Evolutionary conservation across 331 rosid species (phyloP), one percentile per base, ranked within the genome.

Genomic region (Malus hybrid): DNA sequence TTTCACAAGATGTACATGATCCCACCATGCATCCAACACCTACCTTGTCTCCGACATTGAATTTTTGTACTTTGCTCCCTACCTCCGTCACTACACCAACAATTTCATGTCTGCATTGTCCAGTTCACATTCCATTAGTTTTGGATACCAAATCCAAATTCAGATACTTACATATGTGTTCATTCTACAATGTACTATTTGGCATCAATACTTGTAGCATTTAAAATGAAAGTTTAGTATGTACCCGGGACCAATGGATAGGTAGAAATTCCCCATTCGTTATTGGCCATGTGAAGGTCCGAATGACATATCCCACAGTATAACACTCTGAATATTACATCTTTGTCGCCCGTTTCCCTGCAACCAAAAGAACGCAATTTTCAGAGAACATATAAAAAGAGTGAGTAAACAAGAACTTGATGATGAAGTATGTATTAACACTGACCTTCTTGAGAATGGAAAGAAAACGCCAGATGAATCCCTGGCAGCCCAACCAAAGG

Each of bases 161-260:
- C 44, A 39, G 44, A 39, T 39, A 39, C 44, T 39, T 39, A 39
- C 11, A 39, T 39, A 39, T 39, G 44, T 9, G 44, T 39, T 39
- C 44, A 2, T 39, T 39, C 44, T 9, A 39, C 44, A 39, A 39
- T 39, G 44, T 39, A 39, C 48, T 10, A 10, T 42, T 42, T 42
- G 14, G 0, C 5, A 10, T 42, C 1, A 10, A 1, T 10, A 10
- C 14, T 42, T 1, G 4, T 42, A 10, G 14, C 48, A 3, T 42
- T 42, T 42, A 10, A 42, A 42, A 42, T 54, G 60, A 3, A n/a
- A 54, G 18, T 54, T 18, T 7, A 32, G 3, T 11, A 19, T 74
- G 15, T 82, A 90, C 93, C 90, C 92, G 8, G 97, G 94, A 91
- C 83, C 4, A 86, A n/a, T 19, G 94, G 97, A 57, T 89, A 87